These are phyloP conservation scores for Phaeomoniella chlamydospora DNA, from an alignment of 2,329 filamentous ascomycete species.

Conservation along the genomic window DNA sequence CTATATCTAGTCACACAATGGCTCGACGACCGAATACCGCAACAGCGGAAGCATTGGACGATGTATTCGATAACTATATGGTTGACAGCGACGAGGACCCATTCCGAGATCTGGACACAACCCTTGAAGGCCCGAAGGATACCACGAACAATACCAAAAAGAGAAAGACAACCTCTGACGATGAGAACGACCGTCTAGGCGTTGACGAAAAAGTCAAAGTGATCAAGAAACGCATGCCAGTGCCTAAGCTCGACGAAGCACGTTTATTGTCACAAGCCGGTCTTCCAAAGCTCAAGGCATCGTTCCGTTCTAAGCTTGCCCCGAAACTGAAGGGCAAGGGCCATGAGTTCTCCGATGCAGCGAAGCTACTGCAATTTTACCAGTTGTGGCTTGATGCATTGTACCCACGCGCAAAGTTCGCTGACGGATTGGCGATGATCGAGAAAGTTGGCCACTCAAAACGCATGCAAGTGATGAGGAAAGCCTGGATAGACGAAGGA, in stretches of 20 bases:
- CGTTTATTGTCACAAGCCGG: conserved; percentile 73
- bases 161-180: conserved; percentile 27
- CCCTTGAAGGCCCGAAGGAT: conserved; percentile 4
- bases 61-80: conserved; percentile 64
- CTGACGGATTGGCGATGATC: conserved; percentile 76
- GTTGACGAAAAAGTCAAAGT: conserved; percentile 80
- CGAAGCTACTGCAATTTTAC: conserved; percentile 73
- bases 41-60: conserved; percentile 39
- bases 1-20: conserved; percentile 5
- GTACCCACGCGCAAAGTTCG: conserved; percentile 86
- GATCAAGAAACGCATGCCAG: conserved; percentile 59
- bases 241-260: conserved; percentile 75
- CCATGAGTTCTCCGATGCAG: conserved; percentile 84
- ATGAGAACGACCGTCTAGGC: conserved; percentile 47
- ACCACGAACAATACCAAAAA: conserved; percentile 14
- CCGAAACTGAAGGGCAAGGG: conserved; percentile 76
- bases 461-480: conserved; percentile 56
- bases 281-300: conserved; percentile 65
- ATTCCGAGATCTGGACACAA: conserved; percentile 11
- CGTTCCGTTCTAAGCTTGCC: conserved; percentile 48
- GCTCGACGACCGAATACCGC: conserved; percentile 6
- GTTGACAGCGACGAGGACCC: conserved; percentile 23
- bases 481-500: conserved; percentile 70
- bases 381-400: conserved; percentile 95
- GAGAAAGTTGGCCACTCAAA: conserved; percentile 88